Conservation (phyloP, 139 green algal species). For the Pleodorina starrii region DNA sequence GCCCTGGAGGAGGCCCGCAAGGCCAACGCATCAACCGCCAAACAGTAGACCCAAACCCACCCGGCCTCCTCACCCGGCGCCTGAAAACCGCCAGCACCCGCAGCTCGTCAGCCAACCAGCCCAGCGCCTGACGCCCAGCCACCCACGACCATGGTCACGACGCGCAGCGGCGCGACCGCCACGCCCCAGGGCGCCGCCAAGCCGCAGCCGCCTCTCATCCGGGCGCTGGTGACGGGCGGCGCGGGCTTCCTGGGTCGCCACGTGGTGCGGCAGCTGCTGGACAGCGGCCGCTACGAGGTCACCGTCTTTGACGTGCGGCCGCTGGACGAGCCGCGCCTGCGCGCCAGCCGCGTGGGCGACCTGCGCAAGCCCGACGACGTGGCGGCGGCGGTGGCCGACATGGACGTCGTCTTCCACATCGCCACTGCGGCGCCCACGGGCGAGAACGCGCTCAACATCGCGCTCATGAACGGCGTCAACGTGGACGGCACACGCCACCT, state of each 20-base stretch:
- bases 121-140: too few species aligned
- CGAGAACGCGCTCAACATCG: slow-evolving; percentile 80
- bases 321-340: slow-evolving; percentile 35
- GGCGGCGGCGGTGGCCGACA: slow-evolving; percentile 58
- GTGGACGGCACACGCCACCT: slow-evolving; percentile 88
- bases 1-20: slow-evolving; percentile 52
- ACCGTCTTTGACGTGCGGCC: slow-evolving; percentile 84
- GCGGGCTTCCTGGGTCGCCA: slow-evolving; percentile 89
- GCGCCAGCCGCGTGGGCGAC: slow-evolving; percentile 63
- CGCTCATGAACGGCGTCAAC: slow-evolving; percentile 91
- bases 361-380: slow-evolving; percentile 72
- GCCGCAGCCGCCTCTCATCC: neutral
- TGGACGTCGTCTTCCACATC: slow-evolving; percentile 90
- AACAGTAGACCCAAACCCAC: slow-evolving; percentile 37
- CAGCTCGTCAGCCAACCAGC: too few species aligned
- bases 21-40: slow-evolving; percentile 25
- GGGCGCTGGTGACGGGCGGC: slow-evolving; percentile 83
- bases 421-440: slow-evolving; percentile 87
- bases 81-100: too few species aligned
- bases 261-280: slow-evolving; percentile 82
- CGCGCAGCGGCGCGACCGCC: slow-evolving; percentile 10
- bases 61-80: too few species aligned
- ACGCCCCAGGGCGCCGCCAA: neutral
- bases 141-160: slow-evolving; percentile 56
- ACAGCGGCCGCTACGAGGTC: slow-evolving; percentile 75